These are phyloP conservation scores for Paspalum notatum DNA, from an alignment of 176 grass and related monocot species.

Conservation along the genomic window DNA sequence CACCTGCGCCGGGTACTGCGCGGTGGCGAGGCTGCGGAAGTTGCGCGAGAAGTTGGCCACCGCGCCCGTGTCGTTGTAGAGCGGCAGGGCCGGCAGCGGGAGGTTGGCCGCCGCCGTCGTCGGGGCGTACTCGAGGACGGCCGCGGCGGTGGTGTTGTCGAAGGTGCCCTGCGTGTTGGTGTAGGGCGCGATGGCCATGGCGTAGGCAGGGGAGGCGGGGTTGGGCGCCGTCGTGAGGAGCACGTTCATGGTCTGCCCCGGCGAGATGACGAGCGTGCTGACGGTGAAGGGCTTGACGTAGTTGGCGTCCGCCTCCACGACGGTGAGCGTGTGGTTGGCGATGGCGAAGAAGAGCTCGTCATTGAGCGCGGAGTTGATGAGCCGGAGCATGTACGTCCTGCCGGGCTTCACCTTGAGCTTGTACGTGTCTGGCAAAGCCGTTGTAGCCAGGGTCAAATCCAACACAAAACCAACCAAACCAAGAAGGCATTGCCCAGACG, in stretches of 20 bases:
- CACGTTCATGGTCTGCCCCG: constrained; percentile 79
- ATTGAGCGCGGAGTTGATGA: constrained; percentile 88
- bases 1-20: constrained; percentile 47
- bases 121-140: constrained; percentile 58
- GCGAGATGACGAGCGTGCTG: constrained; percentile 61
- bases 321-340: constrained; percentile 77
- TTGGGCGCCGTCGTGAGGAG: constrained; percentile 48
- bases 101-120: background rate
- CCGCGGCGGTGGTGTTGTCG: constrained; percentile 75
- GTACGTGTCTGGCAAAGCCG: constrained; percentile 55
- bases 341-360: constrained; percentile 85
- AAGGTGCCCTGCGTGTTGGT: constrained; percentile 59
- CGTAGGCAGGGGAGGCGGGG: constrained; percentile 35
- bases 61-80: constrained; percentile 63
- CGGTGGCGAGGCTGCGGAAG: constrained; percentile 51
- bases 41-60: constrained; percentile 49
- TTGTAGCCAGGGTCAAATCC: no score
- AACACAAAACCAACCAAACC: no score
- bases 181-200: constrained; percentile 69
- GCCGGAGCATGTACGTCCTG: constrained; percentile 70
- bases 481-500: no score
- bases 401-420: constrained; percentile 66
- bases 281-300: constrained; percentile 68
- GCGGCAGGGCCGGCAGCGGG: constrained; percentile 42
- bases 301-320: constrained; percentile 75